A percentile compares a stretch with the other conserved stretches of the same genome.
phyloP scores from a whole-genome alignment of 2,329 filamentous ascomycete genomes.

The Penicillium sp. region DNA sequence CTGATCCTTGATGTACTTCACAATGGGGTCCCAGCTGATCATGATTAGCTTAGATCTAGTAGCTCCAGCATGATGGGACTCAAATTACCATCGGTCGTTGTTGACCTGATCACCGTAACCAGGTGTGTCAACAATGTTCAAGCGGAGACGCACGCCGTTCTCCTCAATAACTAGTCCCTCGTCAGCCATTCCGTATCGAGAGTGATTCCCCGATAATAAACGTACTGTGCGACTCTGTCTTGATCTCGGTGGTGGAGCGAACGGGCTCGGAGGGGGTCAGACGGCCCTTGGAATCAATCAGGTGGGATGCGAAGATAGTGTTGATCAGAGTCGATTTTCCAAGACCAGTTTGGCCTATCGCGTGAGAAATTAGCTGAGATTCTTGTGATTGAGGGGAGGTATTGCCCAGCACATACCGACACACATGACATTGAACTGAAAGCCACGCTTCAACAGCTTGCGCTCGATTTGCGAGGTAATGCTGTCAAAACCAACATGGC shows the following conservation, averaged over 20 bases:
- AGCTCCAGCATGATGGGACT: not conserved
- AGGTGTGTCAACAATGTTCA: conserved; percentile 99
- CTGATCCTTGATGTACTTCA: conserved; percentile 99
- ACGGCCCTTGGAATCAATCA: conserved; percentile 98
- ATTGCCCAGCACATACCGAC: conserved; percentile 69
- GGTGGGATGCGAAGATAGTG: conserved; percentile 99
- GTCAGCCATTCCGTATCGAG: conserved; percentile 16
- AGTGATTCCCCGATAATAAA: conserved; percentile 12
- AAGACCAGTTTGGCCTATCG: conserved; percentile 88
- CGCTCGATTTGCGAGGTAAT: conserved; percentile 99
- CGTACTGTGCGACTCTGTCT: conserved; percentile 85
- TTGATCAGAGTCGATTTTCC: conserved; percentile 99
- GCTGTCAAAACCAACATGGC: conserved; percentile 99
- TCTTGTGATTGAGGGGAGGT: not conserved
- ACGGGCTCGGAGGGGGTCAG: conserved; percentile 88
- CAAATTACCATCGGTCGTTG: conserved; percentile 82
- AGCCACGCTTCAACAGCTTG: conserved; percentile 98
- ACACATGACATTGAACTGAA: conserved; percentile 99
- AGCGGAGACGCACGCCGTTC: conserved; percentile 92
- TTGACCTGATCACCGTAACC: conserved; percentile 98
- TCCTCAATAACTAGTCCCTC: conserved; percentile 76
- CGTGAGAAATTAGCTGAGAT: conserved; percentile 7
- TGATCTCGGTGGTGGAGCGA: conserved; percentile 95
- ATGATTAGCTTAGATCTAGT: conserved; percentile 21
- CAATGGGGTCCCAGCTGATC: conserved; percentile 88